A percentile compares a stretch with the other conserved stretches of the same genome.
phyloP scores from a whole-genome alignment of 352 stramenopile genomes.

The Pythium vanterpoolii region DNA sequence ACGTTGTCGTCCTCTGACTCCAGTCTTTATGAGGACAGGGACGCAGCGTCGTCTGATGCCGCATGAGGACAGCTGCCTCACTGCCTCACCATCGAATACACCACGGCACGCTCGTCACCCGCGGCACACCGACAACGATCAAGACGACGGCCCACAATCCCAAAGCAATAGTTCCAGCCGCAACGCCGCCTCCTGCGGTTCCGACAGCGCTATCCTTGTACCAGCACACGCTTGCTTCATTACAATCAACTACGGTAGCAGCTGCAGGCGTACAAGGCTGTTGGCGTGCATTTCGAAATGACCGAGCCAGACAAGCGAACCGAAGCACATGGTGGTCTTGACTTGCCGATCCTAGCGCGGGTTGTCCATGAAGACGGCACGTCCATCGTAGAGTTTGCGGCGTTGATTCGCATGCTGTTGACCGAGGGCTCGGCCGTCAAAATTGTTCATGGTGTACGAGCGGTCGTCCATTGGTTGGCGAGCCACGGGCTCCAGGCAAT shows the following conservation, averaged over 20 bases:
- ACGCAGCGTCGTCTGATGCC: no score
- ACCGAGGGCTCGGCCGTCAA: neutral
- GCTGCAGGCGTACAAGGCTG: neutral
- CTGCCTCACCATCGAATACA: no score
- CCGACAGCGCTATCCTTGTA: constrained; percentile 26
- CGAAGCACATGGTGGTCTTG: neutral
- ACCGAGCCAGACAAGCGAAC: neutral
- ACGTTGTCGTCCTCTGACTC: no score
- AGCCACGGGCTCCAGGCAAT: neutral
- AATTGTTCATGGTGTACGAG: neutral
- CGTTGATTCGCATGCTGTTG: neutral
- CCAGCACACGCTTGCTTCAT: neutral
- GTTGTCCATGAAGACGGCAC: constrained; percentile 1
- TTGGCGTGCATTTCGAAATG: neutral
- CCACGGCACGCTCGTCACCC: no score
- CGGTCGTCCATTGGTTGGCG: constrained; percentile 9
- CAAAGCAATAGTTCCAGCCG: neutral
- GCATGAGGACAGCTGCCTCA: no score
- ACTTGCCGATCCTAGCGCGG: neutral
- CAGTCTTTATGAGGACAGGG: no score
- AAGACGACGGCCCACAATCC: neutral
- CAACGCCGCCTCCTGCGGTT: neutral
- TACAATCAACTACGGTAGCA: neutral
- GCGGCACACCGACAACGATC: no score
- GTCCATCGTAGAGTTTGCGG: neutral